phyloP scores from a whole-genome alignment of 352 stramenopile genomes.

The Globisporangium lucens region DNA sequence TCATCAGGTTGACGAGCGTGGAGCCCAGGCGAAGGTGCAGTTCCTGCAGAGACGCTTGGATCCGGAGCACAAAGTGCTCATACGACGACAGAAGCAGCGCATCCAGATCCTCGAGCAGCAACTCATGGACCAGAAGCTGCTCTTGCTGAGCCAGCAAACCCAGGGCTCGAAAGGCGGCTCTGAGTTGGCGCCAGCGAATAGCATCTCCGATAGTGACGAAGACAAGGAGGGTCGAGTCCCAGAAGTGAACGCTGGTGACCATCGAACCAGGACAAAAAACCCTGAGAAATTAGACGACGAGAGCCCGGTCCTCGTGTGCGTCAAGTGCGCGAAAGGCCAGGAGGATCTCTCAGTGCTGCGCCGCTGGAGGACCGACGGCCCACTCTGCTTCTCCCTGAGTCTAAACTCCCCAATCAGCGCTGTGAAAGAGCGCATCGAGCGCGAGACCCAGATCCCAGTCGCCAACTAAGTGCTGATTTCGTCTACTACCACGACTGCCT shows the following conservation, averaged over 20 bases:
- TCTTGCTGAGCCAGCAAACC: slow-evolving; percentile 27
- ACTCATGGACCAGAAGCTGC: slow-evolving; percentile 55
- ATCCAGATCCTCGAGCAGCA: slow-evolving; percentile 64
- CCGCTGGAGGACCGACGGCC: slow-evolving; percentile 3
- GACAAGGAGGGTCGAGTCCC: neutral
- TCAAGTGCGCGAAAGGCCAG: slow-evolving; percentile 19
- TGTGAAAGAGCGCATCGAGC: slow-evolving; percentile 20
- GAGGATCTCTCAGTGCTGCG: slow-evolving; percentile 6
- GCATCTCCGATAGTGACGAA: slow-evolving; percentile 8
- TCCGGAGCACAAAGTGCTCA: slow-evolving; percentile 21
- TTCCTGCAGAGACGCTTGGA: slow-evolving; percentile 15
- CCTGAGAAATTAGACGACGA: neutral
- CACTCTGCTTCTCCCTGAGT: slow-evolving; percentile 7
- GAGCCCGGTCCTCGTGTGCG: slow-evolving; percentile 10
- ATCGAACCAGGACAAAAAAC: neutral
- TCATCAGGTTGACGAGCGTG: slow-evolving; percentile 2
- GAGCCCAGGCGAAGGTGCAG: neutral
- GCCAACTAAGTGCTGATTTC: slow-evolving; percentile 19
- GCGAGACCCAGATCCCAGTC: slow-evolving; percentile 12
- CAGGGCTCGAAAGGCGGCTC: neutral
- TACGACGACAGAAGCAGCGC: slow-evolving; percentile 45
- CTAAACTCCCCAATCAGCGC: neutral
- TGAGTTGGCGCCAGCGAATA: neutral
- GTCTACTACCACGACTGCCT: neutral
- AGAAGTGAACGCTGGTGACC: neutral